These are phyloP conservation scores for Mycena kentingensis DNA, from an alignment of 768 basidiomycete genomes.

Conservation along the genomic window DNA sequence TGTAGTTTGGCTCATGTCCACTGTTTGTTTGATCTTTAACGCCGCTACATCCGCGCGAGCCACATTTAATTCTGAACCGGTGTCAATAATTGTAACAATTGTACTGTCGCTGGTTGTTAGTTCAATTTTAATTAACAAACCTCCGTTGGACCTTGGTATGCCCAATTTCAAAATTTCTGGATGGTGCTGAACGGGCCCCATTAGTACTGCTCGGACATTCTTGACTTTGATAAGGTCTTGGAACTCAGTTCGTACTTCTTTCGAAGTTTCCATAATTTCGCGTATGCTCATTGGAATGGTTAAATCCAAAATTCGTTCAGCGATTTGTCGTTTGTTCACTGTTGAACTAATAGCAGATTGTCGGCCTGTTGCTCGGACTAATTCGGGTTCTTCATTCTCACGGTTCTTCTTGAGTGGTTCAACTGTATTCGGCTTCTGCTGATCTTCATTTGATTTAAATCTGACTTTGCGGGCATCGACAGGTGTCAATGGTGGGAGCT, in stretches of 20 bases:
- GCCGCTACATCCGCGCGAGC: conserved; percentile 14
- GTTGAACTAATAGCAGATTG: background rate
- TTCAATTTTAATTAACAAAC: conserved; percentile 15
- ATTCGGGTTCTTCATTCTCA: background rate
- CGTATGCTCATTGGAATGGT: background rate
- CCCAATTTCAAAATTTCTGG: background rate
- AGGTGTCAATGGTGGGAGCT: background rate
- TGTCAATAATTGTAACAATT: conserved; percentile 29
- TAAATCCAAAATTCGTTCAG: conserved; percentile 6
- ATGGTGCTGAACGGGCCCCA: background rate
- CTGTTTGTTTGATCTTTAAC: background rate
- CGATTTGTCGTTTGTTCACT: background rate
- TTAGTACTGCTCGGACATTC: background rate
- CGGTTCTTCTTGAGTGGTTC: background rate
- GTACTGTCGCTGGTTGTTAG: conserved; percentile 11
- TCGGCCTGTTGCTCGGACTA: background rate
- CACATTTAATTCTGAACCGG: conserved; percentile 32
- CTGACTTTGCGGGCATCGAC: background rate
- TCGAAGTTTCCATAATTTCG: background rate
- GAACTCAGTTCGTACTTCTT: conserved; percentile 5
- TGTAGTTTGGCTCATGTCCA: conserved; percentile 15
- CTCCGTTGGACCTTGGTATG: conserved; percentile 2
- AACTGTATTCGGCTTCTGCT: background rate
- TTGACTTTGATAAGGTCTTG: conserved; percentile 8
- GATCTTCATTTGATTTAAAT: background rate